Evolutionary conservation across 2,329 filamentous ascomycete genomes (phyloP).

Genomic region (Neoarthrinium moseri): DNA sequence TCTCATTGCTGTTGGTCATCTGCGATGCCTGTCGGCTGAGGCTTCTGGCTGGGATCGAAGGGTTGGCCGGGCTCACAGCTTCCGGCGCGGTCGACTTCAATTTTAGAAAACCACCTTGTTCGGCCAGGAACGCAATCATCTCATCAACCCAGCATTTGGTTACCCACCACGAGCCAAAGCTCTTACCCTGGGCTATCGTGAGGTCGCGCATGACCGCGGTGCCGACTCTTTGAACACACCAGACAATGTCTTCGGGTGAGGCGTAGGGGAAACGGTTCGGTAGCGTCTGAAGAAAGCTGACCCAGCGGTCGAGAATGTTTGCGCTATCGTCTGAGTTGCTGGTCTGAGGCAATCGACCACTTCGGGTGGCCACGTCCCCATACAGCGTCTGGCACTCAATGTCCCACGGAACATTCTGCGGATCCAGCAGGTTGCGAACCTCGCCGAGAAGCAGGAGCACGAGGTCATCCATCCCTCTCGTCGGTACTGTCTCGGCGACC

Average conservation of each 20-base stretch:
- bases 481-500: conserved; percentile 62
- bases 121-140: conserved; percentile 86
- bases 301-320: conserved; percentile 77
- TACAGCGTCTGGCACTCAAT: conserved; percentile 61
- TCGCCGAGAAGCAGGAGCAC: conserved; percentile 63
- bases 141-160: conserved; percentile 95
- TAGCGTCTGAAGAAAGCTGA: conserved; percentile 67
- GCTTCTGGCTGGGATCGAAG: conserved; percentile 34
- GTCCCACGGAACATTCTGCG: conserved; percentile 64
- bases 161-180: conserved; percentile 91
- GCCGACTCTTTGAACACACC: conserved; percentile 73
- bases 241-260: conserved; percentile 69
- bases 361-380: conserved; percentile 52
- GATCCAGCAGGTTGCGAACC: conserved; percentile 69
- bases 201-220: conserved; percentile 79
- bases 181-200: conserved; percentile 73
- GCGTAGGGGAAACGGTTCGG: conserved; percentile 73
- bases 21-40: conserved; percentile 34
- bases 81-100: conserved; percentile 41
- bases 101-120: conserved; percentile 84
- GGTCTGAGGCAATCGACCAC: conserved; percentile 39
- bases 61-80: conserved; percentile 27
- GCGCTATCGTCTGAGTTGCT: conserved; percentile 45
- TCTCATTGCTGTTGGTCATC: conserved; percentile 45
- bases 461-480: conserved; percentile 64